Evolutionary conservation across 2,329 filamentous ascomycete genomes (phyloP), one percentile per base, ranked within the genome.

Genomic region (Madurella mycetomatis): DNA sequence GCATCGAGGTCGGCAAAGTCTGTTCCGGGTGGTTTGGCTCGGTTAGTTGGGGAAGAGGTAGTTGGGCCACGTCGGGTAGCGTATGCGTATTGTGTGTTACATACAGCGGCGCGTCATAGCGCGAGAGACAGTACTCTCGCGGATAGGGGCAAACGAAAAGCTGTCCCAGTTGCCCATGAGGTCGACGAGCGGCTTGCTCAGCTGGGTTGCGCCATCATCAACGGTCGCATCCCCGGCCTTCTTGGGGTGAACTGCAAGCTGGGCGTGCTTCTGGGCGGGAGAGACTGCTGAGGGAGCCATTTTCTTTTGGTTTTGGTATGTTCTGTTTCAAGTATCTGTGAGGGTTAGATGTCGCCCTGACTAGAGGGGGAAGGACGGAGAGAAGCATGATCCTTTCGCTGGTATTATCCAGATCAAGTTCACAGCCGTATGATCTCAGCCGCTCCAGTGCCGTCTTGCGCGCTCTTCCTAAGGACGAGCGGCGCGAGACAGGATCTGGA

Each of bases 351-450:
- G 74, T 73, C 72, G 41, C 25, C 19, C 12, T 19, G 66, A 60
- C 60, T 62, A 52, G 56, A 60, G 64, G 66, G 65, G 63, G 61
- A 66, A 66, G 69, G 66, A 70, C 47, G 49, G 74, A 73, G 76
- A 76, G 81, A 82, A 82, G 89, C 90, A 95, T 95, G 90, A 94
- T 95, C 87, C 91, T 95, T 94, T 91, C 91, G 91, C 91, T 70
- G 68, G 68, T 66, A 69, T 70, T 70, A 69, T 67, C 68, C 68
- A 70, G 68, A 69, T 71, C 69, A 70, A 70, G 69, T 71, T 71
- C 61, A 56, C 53, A 55, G 66, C 69, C 69, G 69, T 71, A 66
- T 71, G 60, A 65, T 71, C 69, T 71, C 69, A 71, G 69, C 69
- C 66, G 59, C 57, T 57, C 60, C 51, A 43, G 51, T 25, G 34